phyloP scores from a whole-genome alignment of 345 rosid species.

The Bruguiera parviflora region DNA sequence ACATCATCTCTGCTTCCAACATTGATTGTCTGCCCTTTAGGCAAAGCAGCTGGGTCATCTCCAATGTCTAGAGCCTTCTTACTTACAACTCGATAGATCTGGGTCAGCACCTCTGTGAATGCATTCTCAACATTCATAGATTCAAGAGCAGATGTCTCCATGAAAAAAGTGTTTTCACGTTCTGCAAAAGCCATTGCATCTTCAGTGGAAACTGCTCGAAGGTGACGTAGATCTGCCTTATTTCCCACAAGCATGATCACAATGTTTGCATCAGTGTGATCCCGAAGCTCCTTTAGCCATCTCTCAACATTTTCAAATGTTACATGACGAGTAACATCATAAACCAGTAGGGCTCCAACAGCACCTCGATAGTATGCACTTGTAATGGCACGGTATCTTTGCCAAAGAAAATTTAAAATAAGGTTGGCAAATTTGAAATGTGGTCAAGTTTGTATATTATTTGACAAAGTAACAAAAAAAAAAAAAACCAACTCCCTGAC shows the following conservation, averaged over 20 bases:
- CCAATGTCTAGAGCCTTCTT: slow-evolving; percentile 33
- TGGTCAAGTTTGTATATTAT: not conserved
- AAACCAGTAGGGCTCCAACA: slow-evolving; percentile 34
- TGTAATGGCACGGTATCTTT: slow-evolving; percentile 32
- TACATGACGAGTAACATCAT: slow-evolving; percentile 32
- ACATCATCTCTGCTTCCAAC: slow-evolving; percentile 32
- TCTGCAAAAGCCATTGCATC: slow-evolving; percentile 27
- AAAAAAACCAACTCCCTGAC: too few relatives aligned
- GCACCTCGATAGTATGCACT: slow-evolving; percentile 35
- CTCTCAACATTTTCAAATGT: slow-evolving; percentile 32
- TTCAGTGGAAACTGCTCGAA: slow-evolving; percentile 24
- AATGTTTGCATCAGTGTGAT: slow-evolving; percentile 33
- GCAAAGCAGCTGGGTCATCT: slow-evolving; percentile 25
- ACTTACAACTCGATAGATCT: slow-evolving; percentile 31
- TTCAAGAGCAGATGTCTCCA: slow-evolving; percentile 36
- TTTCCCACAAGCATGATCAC: slow-evolving; percentile 37
- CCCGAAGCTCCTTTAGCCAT: slow-evolving; percentile 35
- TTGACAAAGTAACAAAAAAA: not conserved
- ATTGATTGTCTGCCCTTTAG: slow-evolving; percentile 31
- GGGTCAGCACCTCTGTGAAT: slow-evolving; percentile 31
- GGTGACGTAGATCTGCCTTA: slow-evolving; percentile 33
- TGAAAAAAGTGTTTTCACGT: slow-evolving; percentile 29
- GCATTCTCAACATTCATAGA: slow-evolving; percentile 32
- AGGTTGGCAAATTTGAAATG: not conserved
- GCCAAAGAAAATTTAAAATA: not conserved